Evolutionary conservation across 2,329 filamentous ascomycete species (phyloP).

Genomic region (Penicillium capsulatum): DNA sequence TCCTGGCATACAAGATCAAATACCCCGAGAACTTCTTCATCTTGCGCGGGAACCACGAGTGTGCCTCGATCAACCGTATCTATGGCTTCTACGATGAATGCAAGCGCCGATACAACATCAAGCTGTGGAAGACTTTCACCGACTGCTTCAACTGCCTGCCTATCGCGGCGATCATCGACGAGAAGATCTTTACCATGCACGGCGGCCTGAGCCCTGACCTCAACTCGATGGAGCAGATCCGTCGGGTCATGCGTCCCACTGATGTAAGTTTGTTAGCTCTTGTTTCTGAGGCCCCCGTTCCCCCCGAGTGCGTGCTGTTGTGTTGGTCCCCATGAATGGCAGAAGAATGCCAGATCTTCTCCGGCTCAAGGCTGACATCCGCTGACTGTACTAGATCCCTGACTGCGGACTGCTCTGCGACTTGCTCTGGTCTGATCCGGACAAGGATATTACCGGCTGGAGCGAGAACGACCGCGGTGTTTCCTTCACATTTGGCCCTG

Average conservation of each 20-base stretch:
- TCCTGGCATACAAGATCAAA: conserved; percentile 99
- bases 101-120: conserved; percentile 98
- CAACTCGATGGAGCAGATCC: conserved; percentile 99
- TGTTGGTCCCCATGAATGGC: conserved; percentile 10
- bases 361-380: conserved; percentile 35
- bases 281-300: too few relatives aligned
- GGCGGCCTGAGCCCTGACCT: conserved; percentile 93
- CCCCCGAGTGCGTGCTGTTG: conserved; percentile 3
- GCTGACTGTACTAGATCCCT: conserved; percentile 68
- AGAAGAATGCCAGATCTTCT: conserved; percentile 21
- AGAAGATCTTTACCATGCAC: conserved; percentile 99
- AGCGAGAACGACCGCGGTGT: conserved; percentile 98
- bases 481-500: conserved; percentile 95
- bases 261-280: conserved; percentile 76
- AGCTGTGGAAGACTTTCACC: conserved; percentile 99
- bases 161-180: conserved; percentile 97
- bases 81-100: conserved; percentile 99
- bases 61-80: conserved; percentile 96
- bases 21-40: conserved; percentile 99
- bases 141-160: conserved; percentile 99
- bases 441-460: conserved; percentile 99
- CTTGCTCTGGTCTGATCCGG: conserved; percentile 95
- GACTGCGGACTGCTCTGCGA: conserved; percentile 97
- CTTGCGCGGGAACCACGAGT: conserved; percentile 97
- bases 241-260: conserved; percentile 96